These are phyloP conservation scores for Pythium apleroticum DNA, from an alignment of 352 stramenopile species.

Conservation along the genomic window DNA sequence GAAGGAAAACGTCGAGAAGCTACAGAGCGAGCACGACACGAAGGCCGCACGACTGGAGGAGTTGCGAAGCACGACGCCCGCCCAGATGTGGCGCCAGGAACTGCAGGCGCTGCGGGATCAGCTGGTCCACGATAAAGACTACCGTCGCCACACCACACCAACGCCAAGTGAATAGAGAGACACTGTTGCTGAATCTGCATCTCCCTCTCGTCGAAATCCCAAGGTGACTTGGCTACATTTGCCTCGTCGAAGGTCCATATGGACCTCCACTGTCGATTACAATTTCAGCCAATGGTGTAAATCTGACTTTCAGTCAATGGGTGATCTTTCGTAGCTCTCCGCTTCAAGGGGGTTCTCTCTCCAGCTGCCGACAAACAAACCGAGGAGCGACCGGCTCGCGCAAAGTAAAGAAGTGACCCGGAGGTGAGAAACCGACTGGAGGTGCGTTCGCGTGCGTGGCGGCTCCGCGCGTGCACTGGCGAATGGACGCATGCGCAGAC, in stretches of 20 bases:
- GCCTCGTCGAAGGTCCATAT: not conserved
- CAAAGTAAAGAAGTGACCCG: conserved; percentile 4
- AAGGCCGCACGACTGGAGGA: conserved; percentile 89
- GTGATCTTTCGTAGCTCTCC: not conserved
- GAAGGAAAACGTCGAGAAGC: conserved; percentile 91
- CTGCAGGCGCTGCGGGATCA: conserved; percentile 52
- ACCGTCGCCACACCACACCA: conserved; percentile 28
- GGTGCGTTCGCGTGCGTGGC: conserved; percentile 1
- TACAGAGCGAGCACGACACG: conserved; percentile 89
- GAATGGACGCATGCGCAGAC: not conserved
- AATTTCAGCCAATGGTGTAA: not conserved
- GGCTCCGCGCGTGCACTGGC: not conserved
- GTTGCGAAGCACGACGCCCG: conserved; percentile 82
- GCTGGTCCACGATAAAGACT: conserved; percentile 72
- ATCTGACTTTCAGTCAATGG: conserved; percentile 26
- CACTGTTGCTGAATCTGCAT: no score
- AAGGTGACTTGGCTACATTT: not conserved
- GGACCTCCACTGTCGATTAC: not conserved
- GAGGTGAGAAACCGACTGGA: not conserved
- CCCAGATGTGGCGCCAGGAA: conserved; percentile 88
- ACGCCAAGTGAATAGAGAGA: not conserved
- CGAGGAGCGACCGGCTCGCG: not conserved
- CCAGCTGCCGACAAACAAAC: not conserved
- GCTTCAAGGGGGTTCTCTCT: conserved; percentile 31
- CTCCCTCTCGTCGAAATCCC: not conserved